Base-by-base conservation (phyloP, 805 yeast species). In the Limtongia smithiae region DNA sequence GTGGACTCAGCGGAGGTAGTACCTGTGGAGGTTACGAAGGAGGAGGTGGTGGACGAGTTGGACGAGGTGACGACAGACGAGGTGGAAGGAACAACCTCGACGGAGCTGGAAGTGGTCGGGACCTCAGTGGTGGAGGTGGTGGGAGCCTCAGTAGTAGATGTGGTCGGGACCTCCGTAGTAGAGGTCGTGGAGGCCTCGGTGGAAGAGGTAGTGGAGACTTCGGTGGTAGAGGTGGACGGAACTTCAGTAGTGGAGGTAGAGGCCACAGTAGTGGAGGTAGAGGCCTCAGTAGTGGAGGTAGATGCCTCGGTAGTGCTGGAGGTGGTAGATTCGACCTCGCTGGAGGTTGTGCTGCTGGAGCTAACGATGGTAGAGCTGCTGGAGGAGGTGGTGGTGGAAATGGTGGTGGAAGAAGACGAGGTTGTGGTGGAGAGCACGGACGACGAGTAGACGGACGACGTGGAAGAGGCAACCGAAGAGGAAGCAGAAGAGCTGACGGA, bases 271-370 rank as follows among this genome's bases (percentile, higher is more conserved):
- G 59, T 18, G 25, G 48, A 18, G 35, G 52, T 28, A 27, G 57
- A 35, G 22, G 61, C 45, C 37, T 59, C 46, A 22, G 50, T 49
- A 12, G 58, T 59, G 18, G 59, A 55, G 40, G 62, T 54, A 8
- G 64, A 48, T 8, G 66, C 41, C 20, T 65, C 41, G 25, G 65
- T 38, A 37, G 68, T 38, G 31, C 64, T 30, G 18, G 63, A 47
- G 34, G 61, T 41, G 11, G 50, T 5, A n/a, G 42, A 21, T 40
- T 50, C 18, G 39, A 50, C 17, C 21, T 37, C 31, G 21, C 42
- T 5, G 27, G 44, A 30, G 2, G 57, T 6, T 17, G 48, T 34
- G 18, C 48, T 15, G 1, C 48, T 35, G 11, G 37, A 11, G 21
- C 39, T 3, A 15, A 55, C 31, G 15, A 50, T 27, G 33, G 54